Evolutionary conservation across 352 stramenopile genomes (phyloP), one percentile per base, ranked within the genome.

Genomic region (Ophiocytium majus): DNA sequence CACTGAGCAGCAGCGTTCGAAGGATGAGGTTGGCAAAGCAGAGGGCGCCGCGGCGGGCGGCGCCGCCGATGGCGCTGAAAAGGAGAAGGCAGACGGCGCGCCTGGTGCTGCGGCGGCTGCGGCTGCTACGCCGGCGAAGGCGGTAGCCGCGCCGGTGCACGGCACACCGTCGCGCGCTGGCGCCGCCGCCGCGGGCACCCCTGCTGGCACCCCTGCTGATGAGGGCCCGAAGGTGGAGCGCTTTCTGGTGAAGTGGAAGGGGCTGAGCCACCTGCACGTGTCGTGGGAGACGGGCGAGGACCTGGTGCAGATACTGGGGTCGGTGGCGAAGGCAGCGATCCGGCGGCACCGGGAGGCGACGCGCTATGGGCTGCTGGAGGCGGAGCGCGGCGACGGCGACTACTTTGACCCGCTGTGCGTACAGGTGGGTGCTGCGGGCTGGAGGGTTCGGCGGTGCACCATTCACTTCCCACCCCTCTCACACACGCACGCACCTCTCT

Each of bases 211-310:
- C n/a, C n/a, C n/a, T n/a, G n/a, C n/a, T n/a, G n/a, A n/a, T n/a
- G 28, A 50, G 49, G 49, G 43, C 14, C 9, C 63, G 71, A 63
- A 50, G 74, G 80, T 88, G 84, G 98, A 99, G 91, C 91, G 98
- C 89, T 99, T 98, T 84, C 89, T 99, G 35, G 96, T 99, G 81
- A 99, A 99, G 91, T 99, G 98, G 98, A 95, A 97, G 79, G 94
- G 98, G 63, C 91, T 97, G 82, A 98, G 93, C 35, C 99, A 99
- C 89, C 90, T 99, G 43, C 97, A 99, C 90, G 92, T 97, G 80
- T 98, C 93, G 32, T 99, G 98, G 97, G 94, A 99, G 86, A 96
- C 92, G 14, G 92, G 97, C 50, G 89, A 86, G 43, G 95, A 99
- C 90, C 94, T 99, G n/a, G 37, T 89, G 5, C 49, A 88, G 50